Evolutionary conservation across 2,329 filamentous ascomycete species (phyloP).

Genomic region (Aspergillus eucalypticola): DNA sequence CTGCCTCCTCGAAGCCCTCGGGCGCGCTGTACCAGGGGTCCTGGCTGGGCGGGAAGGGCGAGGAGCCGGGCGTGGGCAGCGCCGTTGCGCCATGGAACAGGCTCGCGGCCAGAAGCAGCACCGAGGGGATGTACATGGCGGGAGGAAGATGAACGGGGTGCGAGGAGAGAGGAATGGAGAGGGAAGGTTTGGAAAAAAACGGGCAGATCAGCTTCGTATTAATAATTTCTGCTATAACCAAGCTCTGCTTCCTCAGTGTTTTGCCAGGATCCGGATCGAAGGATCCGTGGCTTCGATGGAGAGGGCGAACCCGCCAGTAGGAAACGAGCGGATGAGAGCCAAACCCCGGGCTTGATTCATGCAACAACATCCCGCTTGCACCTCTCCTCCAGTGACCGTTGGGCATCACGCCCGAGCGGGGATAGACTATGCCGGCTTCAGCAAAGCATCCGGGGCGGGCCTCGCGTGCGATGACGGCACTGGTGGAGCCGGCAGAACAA

Average conservation of each 20-base stretch:
- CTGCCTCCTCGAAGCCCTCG: conserved; percentile 13
- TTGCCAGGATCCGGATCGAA: background rate
- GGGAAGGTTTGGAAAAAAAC: background rate
- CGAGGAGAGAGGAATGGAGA: background rate
- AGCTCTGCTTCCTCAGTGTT: background rate
- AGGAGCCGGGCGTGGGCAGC: conserved; percentile 4
- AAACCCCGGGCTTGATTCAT: background rate
- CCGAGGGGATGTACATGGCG: conserved; percentile 3
- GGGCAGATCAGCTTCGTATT: background rate
- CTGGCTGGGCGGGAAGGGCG: conserved; percentile 9
- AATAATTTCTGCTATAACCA: background rate
- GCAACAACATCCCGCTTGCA: background rate
- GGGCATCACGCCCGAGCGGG: too few species aligned
- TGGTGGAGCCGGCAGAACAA: too few species aligned
- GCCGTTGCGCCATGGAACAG: background rate
- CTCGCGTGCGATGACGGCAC: too few species aligned
- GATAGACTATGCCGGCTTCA: too few species aligned
- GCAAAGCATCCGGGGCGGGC: too few species aligned
- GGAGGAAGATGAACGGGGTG: background rate
- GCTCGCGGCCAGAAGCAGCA: conserved; percentile 7
- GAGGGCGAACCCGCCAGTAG: background rate
- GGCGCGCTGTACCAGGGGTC: conserved; percentile 22
- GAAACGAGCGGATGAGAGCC: background rate
- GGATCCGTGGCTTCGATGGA: background rate
- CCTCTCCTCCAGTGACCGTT: too few species aligned